Base-by-base conservation (phyloP, 73 alveolate genomes). In the Symbiodinium natans region DNA sequence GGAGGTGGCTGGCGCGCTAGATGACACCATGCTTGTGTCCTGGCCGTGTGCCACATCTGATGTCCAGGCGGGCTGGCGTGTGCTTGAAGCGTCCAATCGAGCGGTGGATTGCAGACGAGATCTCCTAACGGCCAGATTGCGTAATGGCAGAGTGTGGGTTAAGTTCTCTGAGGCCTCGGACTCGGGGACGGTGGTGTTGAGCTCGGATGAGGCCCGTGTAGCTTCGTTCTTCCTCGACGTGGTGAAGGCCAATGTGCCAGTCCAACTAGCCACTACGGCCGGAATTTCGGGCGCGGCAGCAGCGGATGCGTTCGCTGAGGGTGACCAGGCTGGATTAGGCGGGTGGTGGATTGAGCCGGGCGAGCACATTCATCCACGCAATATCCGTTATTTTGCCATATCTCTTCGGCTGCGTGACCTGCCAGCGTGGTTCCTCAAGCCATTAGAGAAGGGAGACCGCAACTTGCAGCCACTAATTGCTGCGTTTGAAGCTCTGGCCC, bases 401-500 rank as follows among this genome's bases (percentile, higher is more conserved):
- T 41, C 25, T 3, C n/a, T 83, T n/a, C 19, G 19, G 33, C 40
- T 19, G 13, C 29, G 23, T 9, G 92, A 40, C 10, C 23, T 83
- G 42, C 92, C 92, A 41, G 52, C 29, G 3, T 83, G 92, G 92
- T 83, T 83, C 41, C n/a, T 41, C 54, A 36, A 38, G 74, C 29
- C 87, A 74, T 33, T 41, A 23, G 52, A 11, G 34, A 27, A 13
- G 74, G 74, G 31, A 4, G 33, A 11, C 25, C 31, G 74, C 25
- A 42, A 42, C 42, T 21, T 25, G 89, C 92, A 83, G 41, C 40
- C 34, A 34, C 15, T 41, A 17, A 83, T 83, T n/a, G 68, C 74
- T 1, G 92, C 74, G 27, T 15, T 83, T 0, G 92, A 83, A 42
- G 92, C 92, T 13, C 43, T 83, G 92, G 92, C 92, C n/a, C 92